These are phyloP conservation scores for Aureobasidium uvarum DNA, from an alignment of 2,329 filamentous ascomycete species.

Conservation along the genomic window DNA sequence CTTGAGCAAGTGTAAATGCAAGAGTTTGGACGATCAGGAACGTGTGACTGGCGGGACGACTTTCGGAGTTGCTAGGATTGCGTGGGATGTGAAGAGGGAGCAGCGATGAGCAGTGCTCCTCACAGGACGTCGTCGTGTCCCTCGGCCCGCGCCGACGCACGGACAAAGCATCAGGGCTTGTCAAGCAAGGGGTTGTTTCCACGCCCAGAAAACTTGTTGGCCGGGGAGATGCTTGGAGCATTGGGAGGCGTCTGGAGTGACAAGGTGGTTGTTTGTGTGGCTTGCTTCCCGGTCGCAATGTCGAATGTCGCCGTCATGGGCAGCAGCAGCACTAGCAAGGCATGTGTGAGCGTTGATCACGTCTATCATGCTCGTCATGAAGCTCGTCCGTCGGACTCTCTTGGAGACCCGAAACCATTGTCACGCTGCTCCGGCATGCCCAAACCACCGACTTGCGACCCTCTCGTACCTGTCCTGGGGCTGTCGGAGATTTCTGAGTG, in stretches of 20 bases:
- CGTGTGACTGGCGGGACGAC: conserved; percentile 14
- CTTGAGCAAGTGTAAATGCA: not conserved
- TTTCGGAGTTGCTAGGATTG: conserved; percentile 19
- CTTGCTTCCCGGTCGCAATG: conserved; percentile 15
- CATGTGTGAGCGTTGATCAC: conserved; percentile 2
- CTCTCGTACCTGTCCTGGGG: conserved; percentile 2
- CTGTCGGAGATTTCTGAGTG: conserved; percentile 12
- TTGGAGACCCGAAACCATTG: conserved; percentile 24
- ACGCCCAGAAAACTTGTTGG: conserved; percentile 12
- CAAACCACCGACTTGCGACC: conserved; percentile 22
- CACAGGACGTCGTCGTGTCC: conserved; percentile 1
- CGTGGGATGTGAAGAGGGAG: not conserved
- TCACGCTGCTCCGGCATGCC: conserved; percentile 16
- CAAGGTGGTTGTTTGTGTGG: conserved; percentile 10
- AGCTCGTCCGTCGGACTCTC: conserved; percentile 17
- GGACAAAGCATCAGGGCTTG: not conserved
- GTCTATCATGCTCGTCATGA: conserved; percentile 24
- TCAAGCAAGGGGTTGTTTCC: not conserved
- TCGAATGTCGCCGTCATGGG: conserved; percentile 19
- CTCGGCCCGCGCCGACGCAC: conserved; percentile 24
- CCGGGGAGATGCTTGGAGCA: not conserved
- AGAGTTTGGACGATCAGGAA: conserved; percentile 10
- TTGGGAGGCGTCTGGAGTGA: conserved; percentile 5
- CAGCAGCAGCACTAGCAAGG: conserved; percentile 15
- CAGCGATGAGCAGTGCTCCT: conserved; percentile 6